Conservation (phyloP, 768 basidiomycete species). For the Tricholoma bakamatsutake region DNA sequence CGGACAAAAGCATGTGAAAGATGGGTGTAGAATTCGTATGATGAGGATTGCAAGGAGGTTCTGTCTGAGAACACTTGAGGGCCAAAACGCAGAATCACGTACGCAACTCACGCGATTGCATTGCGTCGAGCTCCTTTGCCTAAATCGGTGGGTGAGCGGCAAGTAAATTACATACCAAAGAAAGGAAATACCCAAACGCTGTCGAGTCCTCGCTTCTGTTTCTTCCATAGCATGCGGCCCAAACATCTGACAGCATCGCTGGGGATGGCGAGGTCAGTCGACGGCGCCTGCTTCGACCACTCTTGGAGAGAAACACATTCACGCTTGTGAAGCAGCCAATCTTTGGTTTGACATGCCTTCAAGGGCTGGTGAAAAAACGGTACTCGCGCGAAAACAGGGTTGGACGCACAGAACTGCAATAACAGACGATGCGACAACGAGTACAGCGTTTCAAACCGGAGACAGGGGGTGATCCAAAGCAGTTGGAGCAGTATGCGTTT, state of each 20-base stretch:
- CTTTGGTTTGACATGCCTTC: slow-evolving; percentile 64
- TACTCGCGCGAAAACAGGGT: not conserved
- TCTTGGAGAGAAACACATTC: slow-evolving; percentile 70
- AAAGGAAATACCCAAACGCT: slow-evolving; percentile 50
- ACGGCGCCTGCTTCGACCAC: slow-evolving; percentile 49
- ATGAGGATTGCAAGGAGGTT: slow-evolving; percentile 38
- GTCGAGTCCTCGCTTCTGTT: slow-evolving; percentile 45
- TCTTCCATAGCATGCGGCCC: slow-evolving; percentile 67
- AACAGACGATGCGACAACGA: slow-evolving; percentile 61
- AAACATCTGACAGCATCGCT: slow-evolving; percentile 78
- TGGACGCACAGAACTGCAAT: slow-evolving; percentile 67
- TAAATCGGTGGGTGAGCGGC: slow-evolving; percentile 17
- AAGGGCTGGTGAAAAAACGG: not conserved
- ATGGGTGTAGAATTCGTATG: slow-evolving; percentile 56
- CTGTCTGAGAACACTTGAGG: slow-evolving; percentile 40
- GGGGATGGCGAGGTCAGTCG: slow-evolving; percentile 45
- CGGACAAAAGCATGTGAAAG: slow-evolving; percentile 70
- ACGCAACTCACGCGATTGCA: slow-evolving; percentile 69
- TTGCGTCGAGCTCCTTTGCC: slow-evolving; percentile 56
- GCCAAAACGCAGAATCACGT: slow-evolving; percentile 8
- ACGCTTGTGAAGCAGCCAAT: slow-evolving; percentile 69
- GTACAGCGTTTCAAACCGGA: slow-evolving; percentile 63
- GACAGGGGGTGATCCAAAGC: slow-evolving; percentile 36
- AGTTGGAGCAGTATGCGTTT: slow-evolving; percentile 62
- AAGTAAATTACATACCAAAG: not conserved